Evolutionary conservation across 1,284 basidiomycete genomes (phyloP).

Genomic region (Cryptococcus wingfieldii): DNA sequence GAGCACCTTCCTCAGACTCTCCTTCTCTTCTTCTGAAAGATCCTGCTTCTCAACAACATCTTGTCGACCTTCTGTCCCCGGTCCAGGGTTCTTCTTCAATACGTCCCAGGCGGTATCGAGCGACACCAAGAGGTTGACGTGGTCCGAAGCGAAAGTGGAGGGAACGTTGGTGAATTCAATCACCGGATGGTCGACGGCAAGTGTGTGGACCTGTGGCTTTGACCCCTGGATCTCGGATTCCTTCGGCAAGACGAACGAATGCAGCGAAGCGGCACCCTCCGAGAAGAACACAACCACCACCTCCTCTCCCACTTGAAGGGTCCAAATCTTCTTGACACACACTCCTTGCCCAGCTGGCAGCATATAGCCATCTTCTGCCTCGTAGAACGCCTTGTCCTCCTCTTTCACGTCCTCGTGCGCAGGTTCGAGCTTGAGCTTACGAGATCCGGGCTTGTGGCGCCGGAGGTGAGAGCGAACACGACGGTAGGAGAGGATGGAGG

Average conservation of each 20-base stretch:
- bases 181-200: constrained; percentile 36
- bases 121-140: constrained; percentile 31
- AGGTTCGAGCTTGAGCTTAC: constrained; percentile 20
- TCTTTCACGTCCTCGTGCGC: constrained; percentile 34
- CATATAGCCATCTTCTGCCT: constrained; percentile 34
- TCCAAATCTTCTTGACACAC: constrained; percentile 41
- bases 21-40: constrained; percentile 12
- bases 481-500: constrained; percentile 61
- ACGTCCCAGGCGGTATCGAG: constrained; percentile 41
- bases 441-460: constrained; percentile 12
- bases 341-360: constrained; percentile 44
- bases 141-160: not conserved
- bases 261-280: constrained; percentile 41
- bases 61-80: constrained; percentile 16
- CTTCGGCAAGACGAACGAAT: constrained; percentile 31
- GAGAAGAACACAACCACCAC: constrained; percentile 44
- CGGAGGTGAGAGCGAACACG: constrained; percentile 50
- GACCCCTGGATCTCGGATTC: constrained; percentile 10
- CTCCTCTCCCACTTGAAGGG: constrained; percentile 20
- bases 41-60: constrained; percentile 3
- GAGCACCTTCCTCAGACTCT: constrained; percentile 11
- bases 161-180: constrained; percentile 38
- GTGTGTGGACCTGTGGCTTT: constrained; percentile 19
- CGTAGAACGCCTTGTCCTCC: constrained; percentile 27
- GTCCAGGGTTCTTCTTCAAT: constrained; percentile 20